Evolutionary conservation across 2,329 filamentous ascomycete genomes (phyloP).

Genomic region (Aureobasidium lini): DNA sequence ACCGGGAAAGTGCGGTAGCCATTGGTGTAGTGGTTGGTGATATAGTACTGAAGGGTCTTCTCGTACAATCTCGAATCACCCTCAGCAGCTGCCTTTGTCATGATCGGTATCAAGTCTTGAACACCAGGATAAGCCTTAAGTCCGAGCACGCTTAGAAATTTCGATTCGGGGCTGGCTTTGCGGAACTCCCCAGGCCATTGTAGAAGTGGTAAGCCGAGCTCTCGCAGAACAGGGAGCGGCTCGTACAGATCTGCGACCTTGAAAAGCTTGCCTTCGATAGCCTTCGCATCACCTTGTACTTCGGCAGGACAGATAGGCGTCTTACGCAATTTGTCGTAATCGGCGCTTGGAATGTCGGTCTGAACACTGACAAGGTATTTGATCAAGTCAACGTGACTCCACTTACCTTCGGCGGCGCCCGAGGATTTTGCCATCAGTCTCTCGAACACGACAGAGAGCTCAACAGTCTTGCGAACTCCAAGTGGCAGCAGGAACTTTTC

Average conservation of each 20-base stretch:
- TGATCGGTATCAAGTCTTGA: slow-evolving; percentile 68
- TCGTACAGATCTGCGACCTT: slow-evolving; percentile 74
- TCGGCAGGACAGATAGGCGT: slow-evolving; percentile 81
- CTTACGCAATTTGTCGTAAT: slow-evolving; percentile 69
- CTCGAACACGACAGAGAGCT: slow-evolving; percentile 87
- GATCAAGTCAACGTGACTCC: slow-evolving; percentile 91
- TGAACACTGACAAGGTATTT: slow-evolving; percentile 88
- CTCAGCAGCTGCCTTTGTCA: slow-evolving; percentile 54
- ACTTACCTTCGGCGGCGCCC: slow-evolving; percentile 49
- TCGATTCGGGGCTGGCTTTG: slow-evolving; percentile 60
- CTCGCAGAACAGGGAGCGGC: slow-evolving; percentile 62
- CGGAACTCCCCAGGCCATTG: slow-evolving; percentile 74
- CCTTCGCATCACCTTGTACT: slow-evolving; percentile 32
- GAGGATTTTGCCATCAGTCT: slow-evolving; percentile 61
- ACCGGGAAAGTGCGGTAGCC: slow-evolving; percentile 62
- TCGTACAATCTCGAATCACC: slow-evolving; percentile 51
- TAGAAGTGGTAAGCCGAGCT: slow-evolving; percentile 65
- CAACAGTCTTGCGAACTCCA: slow-evolving; percentile 90
- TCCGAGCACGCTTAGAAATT: slow-evolving; percentile 66
- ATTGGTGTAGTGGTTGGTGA: slow-evolving; percentile 70
- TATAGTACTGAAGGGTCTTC: slow-evolving; percentile 71
- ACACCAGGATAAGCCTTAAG: slow-evolving; percentile 64
- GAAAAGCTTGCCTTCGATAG: slow-evolving; percentile 43
- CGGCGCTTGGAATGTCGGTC: slow-evolving; percentile 76
- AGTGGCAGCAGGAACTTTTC: slow-evolving; percentile 80